Evolutionary conservation across 2,329 filamentous ascomycete species (phyloP), one percentile per base, ranked within the genome.

Genomic region (Colletotrichum spaethianum): DNA sequence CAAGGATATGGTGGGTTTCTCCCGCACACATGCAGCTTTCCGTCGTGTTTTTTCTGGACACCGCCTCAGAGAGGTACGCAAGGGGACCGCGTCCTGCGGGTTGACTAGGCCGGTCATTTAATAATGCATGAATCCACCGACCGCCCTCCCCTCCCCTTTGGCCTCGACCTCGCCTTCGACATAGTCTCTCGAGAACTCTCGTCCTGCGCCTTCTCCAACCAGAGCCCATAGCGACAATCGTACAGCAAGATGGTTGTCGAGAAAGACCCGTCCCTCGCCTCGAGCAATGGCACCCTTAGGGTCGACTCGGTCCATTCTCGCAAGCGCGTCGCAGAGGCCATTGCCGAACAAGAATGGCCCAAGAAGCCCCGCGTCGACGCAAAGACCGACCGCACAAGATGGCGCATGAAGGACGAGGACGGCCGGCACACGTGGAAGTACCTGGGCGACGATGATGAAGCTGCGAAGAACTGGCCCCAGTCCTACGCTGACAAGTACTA

Each of bases 391-490:
- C 90, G 90, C 75, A 89, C 90, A 9, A 88, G 93, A 82, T 99
- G 96, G 96, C 90, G 96, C 73, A 84, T 98, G 80, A 89, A 91
- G 73, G 93, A 97, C 78, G 94, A 97, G 72, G 88, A 90, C 63
- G 96, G 96, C 60, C 89, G 93, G 67, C 95, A 98, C 77, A 98
- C 94, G 62, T 99, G 96, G 96, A 93, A 96, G 78, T 99, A 98
- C 79, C 85, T 99, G 3, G 89, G 90, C 12, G 92, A 96, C 65
- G 88, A 96, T 65, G 88, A 91, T 31, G 87, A 94, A 71, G 91
- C 93, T 67, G 83, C 87, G 9, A 86, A 93, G 76, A 84, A 89
- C 69, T 98, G 96, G 95, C 95, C 96, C 6, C 95, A 98, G 83
- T 93, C 90, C 31, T 87, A 86, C 67, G 94, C 95, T n/a, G 97